Evolutionary conservation across 306 rosid genomes (phyloP).

Genomic region (Trichosanthes truncata): DNA sequence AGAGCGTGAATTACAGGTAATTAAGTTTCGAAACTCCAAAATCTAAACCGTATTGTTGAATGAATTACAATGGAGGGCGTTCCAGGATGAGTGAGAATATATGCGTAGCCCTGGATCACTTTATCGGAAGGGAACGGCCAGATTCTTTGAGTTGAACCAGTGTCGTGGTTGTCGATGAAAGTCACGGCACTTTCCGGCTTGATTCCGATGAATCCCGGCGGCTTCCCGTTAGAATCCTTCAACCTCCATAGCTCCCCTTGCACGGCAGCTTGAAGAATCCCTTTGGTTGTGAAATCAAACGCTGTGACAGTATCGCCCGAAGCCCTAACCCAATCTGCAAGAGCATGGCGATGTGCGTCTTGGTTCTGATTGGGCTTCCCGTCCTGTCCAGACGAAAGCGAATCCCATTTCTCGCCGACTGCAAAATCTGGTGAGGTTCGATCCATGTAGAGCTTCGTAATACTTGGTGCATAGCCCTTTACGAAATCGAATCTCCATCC

Average conservation of each 20-base stretch:
- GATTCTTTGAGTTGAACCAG: slow-evolving; percentile 37
- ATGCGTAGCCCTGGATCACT: slow-evolving; percentile 72
- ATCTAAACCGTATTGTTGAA: neutral
- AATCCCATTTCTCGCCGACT: slow-evolving; percentile 69
- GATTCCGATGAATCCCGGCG: slow-evolving; percentile 63
- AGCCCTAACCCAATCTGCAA: slow-evolving; percentile 21
- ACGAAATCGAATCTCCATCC: slow-evolving; percentile 81
- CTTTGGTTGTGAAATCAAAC: slow-evolving; percentile 37
- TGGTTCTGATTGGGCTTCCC: slow-evolving; percentile 24
- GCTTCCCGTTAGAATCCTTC: slow-evolving; percentile 25
- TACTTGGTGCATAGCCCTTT: slow-evolving; percentile 49
- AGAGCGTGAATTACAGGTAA: neutral
- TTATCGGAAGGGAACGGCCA: slow-evolving; percentile 67
- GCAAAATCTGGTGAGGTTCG: slow-evolving; percentile 57
- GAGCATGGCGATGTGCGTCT: slow-evolving; percentile 27
- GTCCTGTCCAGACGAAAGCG: slow-evolving; percentile 13
- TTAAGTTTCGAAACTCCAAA: neutral
- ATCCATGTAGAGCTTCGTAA: slow-evolving; percentile 44
- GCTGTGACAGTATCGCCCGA: slow-evolving; percentile 28
- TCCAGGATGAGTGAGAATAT: slow-evolving; percentile 80
- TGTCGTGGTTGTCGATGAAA: slow-evolving; percentile 72
- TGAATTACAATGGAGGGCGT: slow-evolving; percentile 48
- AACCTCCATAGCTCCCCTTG: slow-evolving; percentile 23
- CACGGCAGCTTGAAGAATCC: slow-evolving; percentile 25
- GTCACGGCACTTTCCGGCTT: slow-evolving; percentile 73